Conservation (phyloP, 208 protist genomes). For the Balamuthia mandrillaris region DNA sequence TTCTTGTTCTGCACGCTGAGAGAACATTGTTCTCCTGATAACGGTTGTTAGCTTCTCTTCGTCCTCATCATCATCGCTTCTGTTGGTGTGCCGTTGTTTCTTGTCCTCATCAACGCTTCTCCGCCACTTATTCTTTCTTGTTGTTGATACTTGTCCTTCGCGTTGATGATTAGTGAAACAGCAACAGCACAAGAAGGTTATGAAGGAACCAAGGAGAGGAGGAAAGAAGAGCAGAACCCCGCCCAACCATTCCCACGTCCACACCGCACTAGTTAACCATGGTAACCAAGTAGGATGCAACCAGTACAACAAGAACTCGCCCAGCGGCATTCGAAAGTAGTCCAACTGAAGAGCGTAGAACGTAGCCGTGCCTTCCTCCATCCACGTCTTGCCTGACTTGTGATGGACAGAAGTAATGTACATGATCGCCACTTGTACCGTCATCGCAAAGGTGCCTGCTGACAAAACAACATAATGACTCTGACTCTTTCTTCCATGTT, state of each 20-base stretch:
- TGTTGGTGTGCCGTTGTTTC: no score
- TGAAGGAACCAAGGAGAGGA: no score
- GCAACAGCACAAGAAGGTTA: no score
- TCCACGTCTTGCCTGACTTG: constrained; percentile 23
- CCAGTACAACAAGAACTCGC: neutral
- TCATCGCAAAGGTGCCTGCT: neutral
- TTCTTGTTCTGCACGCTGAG: no score
- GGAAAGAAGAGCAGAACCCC: no score
- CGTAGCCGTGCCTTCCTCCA: neutral
- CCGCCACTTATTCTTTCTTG: no score
- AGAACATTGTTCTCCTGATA: no score
- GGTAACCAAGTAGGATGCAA: neutral
- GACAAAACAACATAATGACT: neutral
- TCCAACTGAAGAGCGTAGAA: constrained; percentile 42
- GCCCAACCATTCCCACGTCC: neutral
- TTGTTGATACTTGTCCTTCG: no score
- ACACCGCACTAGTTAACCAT: constrained; percentile 29
- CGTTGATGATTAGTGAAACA: no score
- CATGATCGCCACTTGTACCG: constrained; percentile 10
- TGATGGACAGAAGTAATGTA: constrained; percentile 38
- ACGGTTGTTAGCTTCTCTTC: no score
- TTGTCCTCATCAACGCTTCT: no score
- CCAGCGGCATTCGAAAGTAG: constrained; percentile 37
- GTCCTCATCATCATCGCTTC: no score
- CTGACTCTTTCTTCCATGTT: neutral